A percentile compares a stretch with the other conserved stretches of the same genome.
phyloP scores from a whole-genome alignment of 768 basidiomycete genomes.

The Antrodiella citrinella region DNA sequence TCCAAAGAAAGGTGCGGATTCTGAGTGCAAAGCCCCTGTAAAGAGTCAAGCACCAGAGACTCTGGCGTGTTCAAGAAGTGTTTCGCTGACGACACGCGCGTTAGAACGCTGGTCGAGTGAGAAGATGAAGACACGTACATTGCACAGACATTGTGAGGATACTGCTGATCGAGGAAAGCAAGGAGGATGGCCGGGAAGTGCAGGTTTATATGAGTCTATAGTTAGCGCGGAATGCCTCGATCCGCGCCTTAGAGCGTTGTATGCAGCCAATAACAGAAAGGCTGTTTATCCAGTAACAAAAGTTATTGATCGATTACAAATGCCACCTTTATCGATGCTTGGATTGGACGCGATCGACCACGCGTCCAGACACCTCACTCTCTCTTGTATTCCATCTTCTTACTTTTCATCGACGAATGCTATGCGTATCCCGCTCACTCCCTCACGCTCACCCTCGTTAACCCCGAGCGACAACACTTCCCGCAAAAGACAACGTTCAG shows the following conservation, averaged over 20 bases:
- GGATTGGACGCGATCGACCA: background rate
- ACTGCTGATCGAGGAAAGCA: background rate
- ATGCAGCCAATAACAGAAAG: background rate
- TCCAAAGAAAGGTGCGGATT: slow-evolving; percentile 74
- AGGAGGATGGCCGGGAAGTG: background rate
- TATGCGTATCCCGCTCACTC: slow-evolving; percentile 43
- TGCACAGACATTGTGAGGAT: slow-evolving; percentile 14
- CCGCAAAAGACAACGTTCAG: slow-evolving; percentile 68
- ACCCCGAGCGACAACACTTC: slow-evolving; percentile 25
- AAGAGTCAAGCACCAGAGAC: slow-evolving; percentile 69
- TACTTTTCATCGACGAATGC: slow-evolving; percentile 17
- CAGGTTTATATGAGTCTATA: background rate
- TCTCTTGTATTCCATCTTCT: no score
- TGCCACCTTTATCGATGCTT: background rate
- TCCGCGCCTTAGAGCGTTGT: background rate
- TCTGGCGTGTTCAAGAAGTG: slow-evolving; percentile 73
- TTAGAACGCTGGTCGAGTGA: background rate
- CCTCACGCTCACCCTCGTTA: slow-evolving; percentile 28
- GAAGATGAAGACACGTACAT: slow-evolving; percentile 5
- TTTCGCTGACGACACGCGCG: slow-evolving; percentile 37
- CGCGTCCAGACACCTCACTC: background rate
- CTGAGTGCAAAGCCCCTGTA: slow-evolving; percentile 59
- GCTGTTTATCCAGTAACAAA: background rate
- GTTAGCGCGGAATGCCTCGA: background rate
- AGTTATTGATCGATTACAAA: background rate